phyloP scores from a whole-genome alignment of 2,329 filamentous ascomycete species.

The Fusarium sp. region DNA sequence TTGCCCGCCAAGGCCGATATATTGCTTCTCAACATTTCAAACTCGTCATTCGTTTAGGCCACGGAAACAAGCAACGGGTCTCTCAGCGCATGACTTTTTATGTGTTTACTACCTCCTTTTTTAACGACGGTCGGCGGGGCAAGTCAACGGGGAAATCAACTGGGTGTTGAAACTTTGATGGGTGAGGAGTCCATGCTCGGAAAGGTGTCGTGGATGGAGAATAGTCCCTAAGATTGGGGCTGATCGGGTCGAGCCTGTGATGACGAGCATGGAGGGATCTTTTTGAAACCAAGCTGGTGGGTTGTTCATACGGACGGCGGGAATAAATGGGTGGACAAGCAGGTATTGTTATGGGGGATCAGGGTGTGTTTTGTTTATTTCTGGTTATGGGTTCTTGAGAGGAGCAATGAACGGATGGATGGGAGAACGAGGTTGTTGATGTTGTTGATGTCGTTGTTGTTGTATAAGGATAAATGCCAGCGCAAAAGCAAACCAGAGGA shows the following conservation, averaged over 20 bases:
- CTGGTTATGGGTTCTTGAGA: slow-evolving; percentile 12
- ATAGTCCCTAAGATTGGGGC: not conserved
- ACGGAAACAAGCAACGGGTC: not conserved
- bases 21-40: slow-evolving; percentile 2
- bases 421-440: not conserved
- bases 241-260: not conserved
- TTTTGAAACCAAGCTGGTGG: not conserved
- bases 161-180: not conserved
- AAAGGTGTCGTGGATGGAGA: not conserved
- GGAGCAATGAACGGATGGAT: slow-evolving; percentile 5
- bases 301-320: not conserved
- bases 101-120: not conserved
- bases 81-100: slow-evolving; percentile 2
- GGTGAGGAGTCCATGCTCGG: not conserved
- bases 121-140: not conserved
- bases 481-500: not conserved
- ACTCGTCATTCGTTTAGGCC: slow-evolving; percentile 18
- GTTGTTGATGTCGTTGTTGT: not conserved
- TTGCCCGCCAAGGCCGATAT: slow-evolving; percentile 20
- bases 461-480: not conserved
- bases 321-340: not conserved
- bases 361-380: slow-evolving; percentile 15
- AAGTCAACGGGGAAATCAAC: not conserved
- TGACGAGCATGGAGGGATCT: not conserved
- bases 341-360: not conserved